phyloP scores from a whole-genome alignment of 2,329 filamentous ascomycete species.

The Lecanicillium sp. region DNA sequence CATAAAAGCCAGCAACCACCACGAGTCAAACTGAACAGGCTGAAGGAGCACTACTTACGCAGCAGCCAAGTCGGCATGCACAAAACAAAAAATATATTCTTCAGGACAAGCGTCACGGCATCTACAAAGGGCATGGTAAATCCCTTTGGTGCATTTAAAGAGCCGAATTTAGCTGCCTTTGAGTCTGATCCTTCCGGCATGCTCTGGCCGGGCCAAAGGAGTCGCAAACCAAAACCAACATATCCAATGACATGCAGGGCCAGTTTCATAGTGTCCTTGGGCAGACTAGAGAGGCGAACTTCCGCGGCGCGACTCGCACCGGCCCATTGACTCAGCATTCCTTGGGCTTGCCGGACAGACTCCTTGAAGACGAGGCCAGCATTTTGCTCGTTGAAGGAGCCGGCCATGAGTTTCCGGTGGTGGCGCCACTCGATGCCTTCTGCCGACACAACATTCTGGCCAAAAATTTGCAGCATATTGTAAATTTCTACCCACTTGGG shows the following conservation, averaged over 20 bases:
- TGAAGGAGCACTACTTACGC: conserved; percentile 34
- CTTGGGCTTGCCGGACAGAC: conserved; percentile 51
- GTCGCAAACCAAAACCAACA: conserved; percentile 60
- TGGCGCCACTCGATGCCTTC: conserved; percentile 63
- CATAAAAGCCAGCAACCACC: too few species aligned
- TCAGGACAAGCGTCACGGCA: conserved; percentile 51
- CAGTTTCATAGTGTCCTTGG: conserved; percentile 57
- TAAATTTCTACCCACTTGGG: conserved; percentile 35
- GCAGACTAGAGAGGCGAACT: conserved; percentile 41
- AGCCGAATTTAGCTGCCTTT: conserved; percentile 40
- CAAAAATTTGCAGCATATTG: conserved; percentile 40
- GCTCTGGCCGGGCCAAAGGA: conserved; percentile 56
- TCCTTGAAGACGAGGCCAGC: conserved; percentile 59
- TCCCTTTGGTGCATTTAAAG: conserved; percentile 36
- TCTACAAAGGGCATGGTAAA: conserved; percentile 59
- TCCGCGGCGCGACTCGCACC: conserved; percentile 12
- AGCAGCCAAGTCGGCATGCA: conserved; percentile 50
- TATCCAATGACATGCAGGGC: conserved; percentile 51
- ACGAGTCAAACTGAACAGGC: too few species aligned
- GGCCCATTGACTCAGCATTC: conserved; percentile 52
- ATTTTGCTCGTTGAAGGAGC: conserved; percentile 71
- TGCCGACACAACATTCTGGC: conserved; percentile 61
- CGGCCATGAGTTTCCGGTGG: conserved; percentile 64
- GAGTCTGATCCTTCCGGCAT: conserved; percentile 32
- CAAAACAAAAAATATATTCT: conserved; percentile 55